Evolutionary conservation across 257 asterid species (phyloP), one percentile per base, ranked within the genome.

Genomic region (Lycium ferocissimum): DNA sequence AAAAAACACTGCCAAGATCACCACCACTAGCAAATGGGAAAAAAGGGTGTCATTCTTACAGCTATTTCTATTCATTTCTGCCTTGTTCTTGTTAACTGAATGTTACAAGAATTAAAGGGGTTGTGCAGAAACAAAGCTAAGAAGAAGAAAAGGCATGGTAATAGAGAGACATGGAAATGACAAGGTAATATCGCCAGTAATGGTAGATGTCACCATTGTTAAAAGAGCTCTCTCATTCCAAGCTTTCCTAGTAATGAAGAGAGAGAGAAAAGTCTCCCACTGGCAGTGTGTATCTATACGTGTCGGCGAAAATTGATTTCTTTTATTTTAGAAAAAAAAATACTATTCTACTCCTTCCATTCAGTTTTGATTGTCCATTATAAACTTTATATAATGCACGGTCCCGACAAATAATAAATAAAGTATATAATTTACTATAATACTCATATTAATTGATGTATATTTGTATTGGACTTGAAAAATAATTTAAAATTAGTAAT

Each of bases 191-290:
- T 75, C 73, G 90, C 81, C 90, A 89, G 79, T 81, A 78, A 73
- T 49, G 47, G 86, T 53, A 63, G 91, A 92, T 78, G 87, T 91
- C 92, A 73, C 92, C 98, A 91, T 94, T 88, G 91, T 84, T 69
- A 85, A 91, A 88, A 88, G 91, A 89, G 86, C 85, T 90, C 67
- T 85, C 87, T 87, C 92, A 94, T 91, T 94, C 94, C 93, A 89
- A 93, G 93, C 94, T 91, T 88, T 40, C 81, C 80, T 72, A 81
- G 87, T 65, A 57, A 87, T 87, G 87, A 71, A 85, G 93, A 84
- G 91, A 89, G 91, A 84, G 88, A 84, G 51, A 72, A 45, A 35
- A 18, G 49, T 26, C 82, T 78, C 15, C 15, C 26, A 78, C 58
- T 62, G 43, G 1, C 18, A 53, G 78, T 71, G 56, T 80, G 47